A percentile compares a stretch with the other conserved stretches of the same genome.
Conservation (phyloP, 441 rosid genomes). For the Gossypium schwendimanii region DNA sequence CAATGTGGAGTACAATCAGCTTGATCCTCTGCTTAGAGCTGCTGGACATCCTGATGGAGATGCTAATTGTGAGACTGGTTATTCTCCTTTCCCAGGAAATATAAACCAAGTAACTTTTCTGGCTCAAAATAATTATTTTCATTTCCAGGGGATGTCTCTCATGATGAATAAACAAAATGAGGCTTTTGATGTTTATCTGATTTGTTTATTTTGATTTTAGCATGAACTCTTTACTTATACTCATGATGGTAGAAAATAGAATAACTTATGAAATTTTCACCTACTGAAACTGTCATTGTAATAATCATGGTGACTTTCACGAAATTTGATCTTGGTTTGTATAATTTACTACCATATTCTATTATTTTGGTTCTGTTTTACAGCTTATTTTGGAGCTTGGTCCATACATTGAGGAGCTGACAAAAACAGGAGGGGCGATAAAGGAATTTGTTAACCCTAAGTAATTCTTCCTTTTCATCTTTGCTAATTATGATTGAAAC, state of each 20-base stretch:
- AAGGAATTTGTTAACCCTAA: conserved; percentile 97
- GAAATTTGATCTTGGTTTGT: background rate
- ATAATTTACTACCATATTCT: too few relatives aligned
- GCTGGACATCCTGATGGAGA: conserved; percentile 81
- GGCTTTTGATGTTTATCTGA: background rate
- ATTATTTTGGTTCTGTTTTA: conserved; percentile 18
- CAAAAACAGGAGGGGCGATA: conserved; percentile 78
- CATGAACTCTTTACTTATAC: conserved; percentile 16
- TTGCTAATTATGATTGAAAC: background rate
- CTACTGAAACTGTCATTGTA: background rate
- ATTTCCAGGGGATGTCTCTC: background rate
- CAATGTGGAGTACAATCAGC: conserved; percentile 97
- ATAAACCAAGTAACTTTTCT: conserved; percentile 72
- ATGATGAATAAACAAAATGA: background rate
- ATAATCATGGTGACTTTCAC: background rate
- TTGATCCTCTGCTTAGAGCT: conserved; percentile 93
- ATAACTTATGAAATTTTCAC: background rate
- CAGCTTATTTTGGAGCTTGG: conserved; percentile 85
- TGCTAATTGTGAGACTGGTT: conserved; percentile 83
- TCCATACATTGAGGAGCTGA: conserved; percentile 79
- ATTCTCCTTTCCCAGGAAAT: conserved; percentile 94
- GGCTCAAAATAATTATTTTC: background rate
- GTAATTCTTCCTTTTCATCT: conserved; percentile 36
- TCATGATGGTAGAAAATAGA: background rate
- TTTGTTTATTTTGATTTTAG: conserved; percentile 46